phyloP scores from a whole-genome alignment of 129 eudicot genomes.

The Saposhnikovia divaricata region DNA sequence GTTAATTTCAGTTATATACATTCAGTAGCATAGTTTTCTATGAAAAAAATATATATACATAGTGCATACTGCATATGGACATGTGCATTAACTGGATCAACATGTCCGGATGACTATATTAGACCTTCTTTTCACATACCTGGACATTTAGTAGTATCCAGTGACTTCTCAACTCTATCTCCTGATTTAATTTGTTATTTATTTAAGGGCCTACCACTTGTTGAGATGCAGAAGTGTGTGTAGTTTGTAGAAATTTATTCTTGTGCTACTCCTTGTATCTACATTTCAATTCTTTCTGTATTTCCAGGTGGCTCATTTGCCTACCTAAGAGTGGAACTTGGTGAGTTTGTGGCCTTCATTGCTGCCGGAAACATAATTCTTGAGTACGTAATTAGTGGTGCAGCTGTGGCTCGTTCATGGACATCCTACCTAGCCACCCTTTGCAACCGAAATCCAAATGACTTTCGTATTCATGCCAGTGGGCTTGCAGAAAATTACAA shows the following conservation, averaged over 20 bases:
- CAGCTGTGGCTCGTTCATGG: conserved; percentile 93
- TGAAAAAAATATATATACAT: no score
- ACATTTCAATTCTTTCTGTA: not conserved
- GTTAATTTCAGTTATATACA: not conserved
- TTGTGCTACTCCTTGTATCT: not conserved
- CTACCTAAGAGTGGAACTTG: conserved; percentile 77
- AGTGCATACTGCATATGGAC: no score
- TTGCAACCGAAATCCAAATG: conserved; percentile 24
- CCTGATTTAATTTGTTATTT: no score
- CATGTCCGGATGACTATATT: no score
- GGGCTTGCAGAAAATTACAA: conserved; percentile 34
- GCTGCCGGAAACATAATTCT: conserved; percentile 85
- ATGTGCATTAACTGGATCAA: no score
- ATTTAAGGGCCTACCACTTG: not conserved
- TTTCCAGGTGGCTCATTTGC: conserved; percentile 81
- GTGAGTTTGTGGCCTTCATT: conserved; percentile 73
- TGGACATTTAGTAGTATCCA: not conserved
- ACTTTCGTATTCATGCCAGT: conserved; percentile 47
- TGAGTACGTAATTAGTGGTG: conserved; percentile 70
- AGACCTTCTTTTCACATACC: not conserved
- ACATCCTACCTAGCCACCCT: conserved; percentile 81
- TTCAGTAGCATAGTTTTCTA: not conserved
- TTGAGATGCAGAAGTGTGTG: not conserved
- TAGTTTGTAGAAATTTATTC: not conserved
- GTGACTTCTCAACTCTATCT: not conserved